Evolutionary conservation across 1,139 yeast species (phyloP), one percentile per base, ranked within the genome.

Genomic region (Candida freyschussii): DNA sequence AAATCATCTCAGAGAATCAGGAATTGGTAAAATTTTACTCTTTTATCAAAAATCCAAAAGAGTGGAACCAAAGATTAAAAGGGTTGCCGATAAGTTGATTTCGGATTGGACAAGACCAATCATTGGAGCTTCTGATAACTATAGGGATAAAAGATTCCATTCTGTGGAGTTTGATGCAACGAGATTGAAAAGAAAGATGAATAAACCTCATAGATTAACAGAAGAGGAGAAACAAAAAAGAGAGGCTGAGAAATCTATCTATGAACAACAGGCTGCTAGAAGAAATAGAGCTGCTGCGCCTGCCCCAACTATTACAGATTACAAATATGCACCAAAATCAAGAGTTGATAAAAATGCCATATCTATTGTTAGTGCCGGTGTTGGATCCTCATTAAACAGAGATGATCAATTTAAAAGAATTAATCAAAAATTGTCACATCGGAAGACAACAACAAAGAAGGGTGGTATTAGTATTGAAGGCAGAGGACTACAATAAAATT

Each of bases 101-200:
- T 95, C 96, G 21, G 94, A 87, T 57, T 91, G 99, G 99, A 91
- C 97, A 7, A 76, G 98, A 59, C 98, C 98, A 24, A 87, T 93
- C 42, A 84, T 93, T 69, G 95, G 95, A 47, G 82, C 95, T 43
- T 82, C 95, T 3, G 97, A 91, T 59, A 86, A 91, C 47, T 91
- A 89, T 64, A 78, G 93, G 59, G 96, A 91, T 60, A 80, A 87
- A 60, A 69, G 78, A 39, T 78, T 91, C 40, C 74, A 74, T 51
- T 73, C 79, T 44, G 72, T 76, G 41, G 78, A 75, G 34, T 87
- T 84, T 61, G 83, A 84, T 56, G 76, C 80, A 45, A 69, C 62
- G 52, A 62, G 69, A 45, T 69, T 72, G 35, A 45, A 40, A 36
- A 38, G 27, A 50, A 54, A 27, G 48, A 49, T 48, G 26, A 41